Percentiles rank a stretch among this genome's conserved stretches.
These are phyloP conservation scores for Macrocybe gigantea DNA, from an alignment of 768 basidiomycete species.

Conservation along the genomic window DNA sequence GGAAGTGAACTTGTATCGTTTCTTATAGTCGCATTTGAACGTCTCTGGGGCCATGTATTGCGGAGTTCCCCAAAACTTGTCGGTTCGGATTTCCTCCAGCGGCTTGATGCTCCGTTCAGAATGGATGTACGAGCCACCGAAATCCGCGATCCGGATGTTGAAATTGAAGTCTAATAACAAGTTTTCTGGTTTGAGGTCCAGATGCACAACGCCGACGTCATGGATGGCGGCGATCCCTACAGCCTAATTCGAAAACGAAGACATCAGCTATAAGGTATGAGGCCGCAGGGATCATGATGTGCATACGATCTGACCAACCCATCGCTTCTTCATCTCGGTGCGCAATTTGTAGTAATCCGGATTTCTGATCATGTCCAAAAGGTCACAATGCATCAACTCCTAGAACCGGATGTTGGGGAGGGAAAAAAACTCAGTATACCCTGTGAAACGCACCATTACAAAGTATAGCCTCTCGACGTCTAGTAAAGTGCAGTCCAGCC, in stretches of 20 bases:
- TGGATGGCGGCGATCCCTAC: constrained; percentile 43
- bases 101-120: constrained; percentile 9
- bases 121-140: constrained; percentile 27
- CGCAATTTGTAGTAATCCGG: constrained; percentile 14
- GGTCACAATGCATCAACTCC: constrained; percentile 35
- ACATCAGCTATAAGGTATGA: not conserved
- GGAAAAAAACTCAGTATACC: not conserved
- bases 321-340: constrained; percentile 23
- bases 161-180: constrained; percentile 45
- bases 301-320: constrained; percentile 35
- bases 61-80: constrained; percentile 25
- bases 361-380: constrained; percentile 21
- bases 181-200: constrained; percentile 68
- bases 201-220: constrained; percentile 56
- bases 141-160: constrained; percentile 36
- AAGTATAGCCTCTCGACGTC: constrained; percentile 23
- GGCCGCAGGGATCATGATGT: not conserved
- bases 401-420: constrained; percentile 8
- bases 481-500: constrained; percentile 29
- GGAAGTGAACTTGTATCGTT: constrained; percentile 19
- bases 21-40: constrained; percentile 8
- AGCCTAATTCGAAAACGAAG: constrained; percentile 18
- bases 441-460: constrained; percentile 27
- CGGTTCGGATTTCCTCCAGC: constrained; percentile 10
- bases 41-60: constrained; percentile 38